These are phyloP conservation scores for Globisporangium nunn DNA, from an alignment of 352 stramenopile species.

Conservation along the genomic window DNA sequence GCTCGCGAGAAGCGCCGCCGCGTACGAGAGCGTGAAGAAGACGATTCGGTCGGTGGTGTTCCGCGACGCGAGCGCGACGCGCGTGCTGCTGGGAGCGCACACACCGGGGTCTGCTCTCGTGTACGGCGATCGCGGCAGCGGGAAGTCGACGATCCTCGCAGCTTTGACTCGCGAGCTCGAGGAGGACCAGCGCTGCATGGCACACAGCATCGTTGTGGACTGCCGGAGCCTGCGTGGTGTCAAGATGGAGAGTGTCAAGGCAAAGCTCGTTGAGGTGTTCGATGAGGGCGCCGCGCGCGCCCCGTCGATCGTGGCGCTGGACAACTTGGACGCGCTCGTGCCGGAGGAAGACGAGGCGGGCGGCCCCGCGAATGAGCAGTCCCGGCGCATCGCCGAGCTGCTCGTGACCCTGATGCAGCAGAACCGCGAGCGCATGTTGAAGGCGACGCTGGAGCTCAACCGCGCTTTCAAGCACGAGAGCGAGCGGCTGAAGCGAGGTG, in stretches of 20 bases:
- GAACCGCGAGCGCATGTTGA: conserved; percentile 45
- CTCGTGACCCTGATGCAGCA: conserved; percentile 56
- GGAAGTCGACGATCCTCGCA: conserved; percentile 69
- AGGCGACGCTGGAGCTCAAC: conserved; percentile 51
- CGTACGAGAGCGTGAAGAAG: conserved; percentile 37
- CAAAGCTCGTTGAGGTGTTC: conserved; percentile 49
- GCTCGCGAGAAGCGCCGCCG: conserved; percentile 33
- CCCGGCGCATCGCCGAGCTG: conserved; percentile 75
- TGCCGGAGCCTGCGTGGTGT: conserved; percentile 69
- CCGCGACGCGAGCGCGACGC: conserved; percentile 34
- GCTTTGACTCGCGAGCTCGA: conserved; percentile 34
- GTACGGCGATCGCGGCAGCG: conserved; percentile 64
- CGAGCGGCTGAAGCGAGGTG: conserved; percentile 17
- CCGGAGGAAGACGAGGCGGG: conserved; percentile 73
- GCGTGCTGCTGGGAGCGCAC: conserved; percentile 53
- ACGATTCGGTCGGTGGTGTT: conserved; percentile 43
- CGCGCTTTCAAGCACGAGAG: conserved; percentile 36
- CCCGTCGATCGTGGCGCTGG: conserved; percentile 61
- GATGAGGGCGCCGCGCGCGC: conserved; percentile 35
- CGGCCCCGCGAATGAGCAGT: conserved; percentile 76
- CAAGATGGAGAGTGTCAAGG: conserved; percentile 85
- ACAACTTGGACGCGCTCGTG: conserved; percentile 81
- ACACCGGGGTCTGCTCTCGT: conserved; percentile 57
- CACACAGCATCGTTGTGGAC: conserved; percentile 40
- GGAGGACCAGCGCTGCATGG: conserved; percentile 25